phyloP scores from a whole-genome alignment of 805 yeast species.

The Brettanomyces sp. region DNA sequence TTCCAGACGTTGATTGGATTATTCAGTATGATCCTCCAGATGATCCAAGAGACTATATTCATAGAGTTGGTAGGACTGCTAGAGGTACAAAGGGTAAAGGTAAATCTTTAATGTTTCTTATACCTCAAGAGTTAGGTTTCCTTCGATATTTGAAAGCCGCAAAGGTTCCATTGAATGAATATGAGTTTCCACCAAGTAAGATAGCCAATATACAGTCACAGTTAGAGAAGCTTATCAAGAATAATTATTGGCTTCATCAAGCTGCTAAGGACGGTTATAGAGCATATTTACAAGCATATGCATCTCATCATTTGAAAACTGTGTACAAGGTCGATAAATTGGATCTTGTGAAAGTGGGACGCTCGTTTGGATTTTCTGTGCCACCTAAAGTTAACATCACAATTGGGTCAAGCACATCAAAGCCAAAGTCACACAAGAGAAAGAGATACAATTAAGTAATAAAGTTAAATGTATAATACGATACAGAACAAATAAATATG shows the following conservation, averaged over 20 bases:
- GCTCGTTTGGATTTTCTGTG: constrained; percentile 85
- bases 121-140: constrained; percentile 92
- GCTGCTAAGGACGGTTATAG: constrained; percentile 97
- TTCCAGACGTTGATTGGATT: constrained; percentile 98
- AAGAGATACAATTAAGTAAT: not conserved
- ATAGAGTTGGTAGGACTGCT: constrained; percentile 98
- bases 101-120: constrained; percentile 87
- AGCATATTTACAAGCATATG: constrained; percentile 93
- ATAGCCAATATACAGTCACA: constrained; percentile 96
- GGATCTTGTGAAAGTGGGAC: constrained; percentile 90
- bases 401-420: constrained; percentile 71
- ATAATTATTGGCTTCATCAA: constrained; percentile 90
- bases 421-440: constrained; percentile 10
- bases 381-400: constrained; percentile 97
- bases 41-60: constrained; percentile 98
- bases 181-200: constrained; percentile 88
- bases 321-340: constrained; percentile 94
- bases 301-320: constrained; percentile 91
- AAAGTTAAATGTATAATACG: constrained; percentile 1
- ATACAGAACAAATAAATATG: not conserved
- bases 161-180: constrained; percentile 94
- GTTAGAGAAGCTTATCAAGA: constrained; percentile 79
- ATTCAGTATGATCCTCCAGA: constrained; percentile 99
- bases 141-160: constrained; percentile 91
- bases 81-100: constrained; percentile 88